These are phyloP conservation scores for Aspergillus neotritici DNA, from an alignment of 2,329 filamentous ascomycete species.

Conservation along the genomic window DNA sequence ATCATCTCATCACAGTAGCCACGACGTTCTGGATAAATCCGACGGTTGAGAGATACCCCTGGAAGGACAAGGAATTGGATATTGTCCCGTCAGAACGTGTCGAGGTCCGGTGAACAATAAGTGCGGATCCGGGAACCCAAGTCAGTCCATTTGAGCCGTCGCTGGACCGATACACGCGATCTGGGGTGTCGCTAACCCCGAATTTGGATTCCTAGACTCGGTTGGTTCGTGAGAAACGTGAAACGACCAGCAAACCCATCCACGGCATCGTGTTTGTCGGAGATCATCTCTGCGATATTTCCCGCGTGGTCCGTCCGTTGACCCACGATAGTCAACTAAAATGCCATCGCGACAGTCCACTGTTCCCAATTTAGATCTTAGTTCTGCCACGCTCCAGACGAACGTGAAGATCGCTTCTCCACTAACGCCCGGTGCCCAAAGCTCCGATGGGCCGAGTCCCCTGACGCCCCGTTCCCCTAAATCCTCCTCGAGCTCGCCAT, in stretches of 20 bases:
- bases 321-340: constrained; percentile 18
- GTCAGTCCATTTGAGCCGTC: too few relatives aligned
- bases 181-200: too few relatives aligned
- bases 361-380: constrained; percentile 36
- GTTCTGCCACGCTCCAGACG: constrained; percentile 25
- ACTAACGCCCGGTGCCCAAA: constrained; percentile 31
- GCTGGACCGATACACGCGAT: too few relatives aligned
- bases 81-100: too few relatives aligned
- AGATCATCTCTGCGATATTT: too few relatives aligned
- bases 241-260: too few relatives aligned
- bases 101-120: too few relatives aligned
- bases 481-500: constrained; percentile 33
- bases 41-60: not conserved
- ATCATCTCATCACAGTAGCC: constrained; percentile 9
- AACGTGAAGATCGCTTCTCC: constrained; percentile 28
- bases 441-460: constrained; percentile 31
- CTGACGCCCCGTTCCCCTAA: constrained; percentile 36
- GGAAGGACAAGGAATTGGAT: too few relatives aligned
- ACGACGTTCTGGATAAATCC: not conserved
- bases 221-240: too few relatives aligned
- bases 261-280: too few relatives aligned
- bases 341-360: constrained; percentile 35
- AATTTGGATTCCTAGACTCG: too few relatives aligned
- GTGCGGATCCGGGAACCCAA: too few relatives aligned
- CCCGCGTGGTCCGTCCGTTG: not conserved